These are phyloP conservation scores for Setaria italica DNA, from an alignment of 202 grass and related monocot species.

Conservation along the genomic window DNA sequence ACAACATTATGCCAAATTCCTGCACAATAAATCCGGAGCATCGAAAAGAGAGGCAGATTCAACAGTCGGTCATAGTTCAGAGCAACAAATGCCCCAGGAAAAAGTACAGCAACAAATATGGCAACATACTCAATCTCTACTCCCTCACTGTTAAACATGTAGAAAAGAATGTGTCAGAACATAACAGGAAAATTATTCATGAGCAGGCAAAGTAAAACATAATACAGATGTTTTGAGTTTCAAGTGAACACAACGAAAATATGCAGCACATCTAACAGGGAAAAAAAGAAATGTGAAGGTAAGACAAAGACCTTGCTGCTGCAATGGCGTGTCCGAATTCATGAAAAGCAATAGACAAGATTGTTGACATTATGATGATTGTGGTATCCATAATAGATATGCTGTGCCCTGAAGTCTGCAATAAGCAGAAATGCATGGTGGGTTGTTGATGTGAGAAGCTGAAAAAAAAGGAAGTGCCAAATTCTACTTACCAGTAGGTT, in stretches of 20 bases:
- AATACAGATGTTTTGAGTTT: conserved; percentile 11
- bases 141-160: conserved; percentile 72
- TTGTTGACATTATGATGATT: conserved; percentile 73
- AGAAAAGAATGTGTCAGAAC: conserved; percentile 43
- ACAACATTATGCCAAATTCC: conserved; percentile 95
- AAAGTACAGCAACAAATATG: conserved; percentile 75
- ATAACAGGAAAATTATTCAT: conserved; percentile 24
- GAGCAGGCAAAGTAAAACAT: conserved; percentile 12
- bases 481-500: conserved; percentile 64
- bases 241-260: conserved; percentile 17
- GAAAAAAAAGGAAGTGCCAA: conserved; percentile 25
- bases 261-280: conserved; percentile 21
- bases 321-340: conserved; percentile 92
- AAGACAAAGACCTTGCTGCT: conserved; percentile 79
- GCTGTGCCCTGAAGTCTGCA: conserved; percentile 64
- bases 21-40: conserved; percentile 89
- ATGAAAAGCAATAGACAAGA: conserved; percentile 87
- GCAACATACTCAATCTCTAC: conserved; percentile 89
- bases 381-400: conserved; percentile 64
- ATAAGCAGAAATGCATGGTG: conserved; percentile 43
- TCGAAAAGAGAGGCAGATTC: conserved; percentile 61
- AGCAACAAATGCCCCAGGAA: conserved; percentile 93
- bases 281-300: conserved; percentile 24
- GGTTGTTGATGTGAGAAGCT: conserved; percentile 16
- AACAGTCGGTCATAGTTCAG: conserved; percentile 76